Base-by-base conservation (phyloP, 495 filamentous ascomycete species). In the Penicillium verhagenii region DNA sequence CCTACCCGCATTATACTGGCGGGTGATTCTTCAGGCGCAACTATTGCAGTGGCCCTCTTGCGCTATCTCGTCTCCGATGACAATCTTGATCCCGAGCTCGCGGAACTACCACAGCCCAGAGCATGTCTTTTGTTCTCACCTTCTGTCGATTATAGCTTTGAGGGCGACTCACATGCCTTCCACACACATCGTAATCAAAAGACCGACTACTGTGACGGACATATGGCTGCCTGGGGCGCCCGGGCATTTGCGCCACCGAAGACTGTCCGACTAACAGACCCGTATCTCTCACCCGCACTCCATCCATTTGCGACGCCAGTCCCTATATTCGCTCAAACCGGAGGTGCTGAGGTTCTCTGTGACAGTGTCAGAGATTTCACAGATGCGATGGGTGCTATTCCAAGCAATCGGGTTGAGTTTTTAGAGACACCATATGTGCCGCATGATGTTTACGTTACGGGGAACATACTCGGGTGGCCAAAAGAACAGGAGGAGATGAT, bases 1-100 rank as follows among this genome's bases (percentile, higher is more conserved):
- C 53, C 70, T 3, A 42, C 35, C 0, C 56, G 64, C 2, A 76
- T 79, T 29, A 51, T 75, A 2, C 16, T 77, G 6, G 67, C 68
- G 19, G 75, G 75, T 19, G 76, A 79, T 59, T 75, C 72, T 16
- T 68, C 73, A 1, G 75, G 76, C 23, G 70, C 48, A 4, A 74
- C 69, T 43, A 50, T 77, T 13, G 73, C 60, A 14, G 31, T 78
- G 2, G 68, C 61, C 6, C 64, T 79, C 18, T 37, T 78, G 25
- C 67, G 76, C 20, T 74, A 77, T 25, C 51, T 53, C 10, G 40
- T 19, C 14, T 53, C 42, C n/a, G 28, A 37, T 1, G 51, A 53
- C 3, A 31, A 38, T 8, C 18, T 13, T 2, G 50, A 53, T 11
- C 38, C 29, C 18, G 43, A 38, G 6, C 42, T 54, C n/a, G 28